Evolutionary conservation across 129 eudicot genomes (phyloP).

Genomic region (Centaurea solstitialis): DNA sequence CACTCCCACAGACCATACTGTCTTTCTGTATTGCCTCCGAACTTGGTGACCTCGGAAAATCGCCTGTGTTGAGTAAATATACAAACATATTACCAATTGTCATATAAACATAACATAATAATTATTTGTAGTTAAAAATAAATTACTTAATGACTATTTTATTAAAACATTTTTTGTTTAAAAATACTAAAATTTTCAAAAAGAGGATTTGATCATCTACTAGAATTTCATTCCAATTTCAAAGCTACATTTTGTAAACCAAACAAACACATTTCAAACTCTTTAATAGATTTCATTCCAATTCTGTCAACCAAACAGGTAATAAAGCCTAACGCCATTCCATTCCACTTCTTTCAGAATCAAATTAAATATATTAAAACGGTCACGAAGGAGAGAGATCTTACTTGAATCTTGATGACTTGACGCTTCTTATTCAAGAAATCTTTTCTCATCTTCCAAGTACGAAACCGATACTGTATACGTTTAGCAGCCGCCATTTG

Average conservation of each 20-base stretch:
- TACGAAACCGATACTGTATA: slow-evolving; percentile 80
- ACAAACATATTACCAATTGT: neutral
- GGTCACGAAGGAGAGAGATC: neutral
- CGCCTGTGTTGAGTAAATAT: slow-evolving; percentile 51
- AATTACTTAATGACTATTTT: too few species aligned
- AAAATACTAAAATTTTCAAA: too few species aligned
- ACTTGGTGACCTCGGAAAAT: slow-evolving; percentile 81
- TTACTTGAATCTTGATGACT: slow-evolving; percentile 88
- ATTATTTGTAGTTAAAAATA: too few species aligned
- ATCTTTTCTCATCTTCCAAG: slow-evolving; percentile 87
- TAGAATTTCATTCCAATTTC: too few species aligned
- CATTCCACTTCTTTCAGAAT: too few species aligned
- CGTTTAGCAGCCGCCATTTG: slow-evolving; percentile 85
- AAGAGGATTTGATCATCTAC: too few species aligned
- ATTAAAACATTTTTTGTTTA: too few species aligned
- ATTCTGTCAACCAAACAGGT: too few species aligned
- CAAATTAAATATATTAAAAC: slow-evolving; percentile 1
- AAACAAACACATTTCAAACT: too few species aligned
- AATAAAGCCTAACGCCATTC: too few species aligned
- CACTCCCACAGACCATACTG: slow-evolving; percentile 91
- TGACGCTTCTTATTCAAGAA: slow-evolving; percentile 79
- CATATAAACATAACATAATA: neutral
- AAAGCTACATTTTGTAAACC: too few species aligned
- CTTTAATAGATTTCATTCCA: too few species aligned
- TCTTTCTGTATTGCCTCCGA: slow-evolving; percentile 73